Base-by-base conservation (phyloP, 495 filamentous ascomycete genomes). In the Geopyxis carbonaria region DNA sequence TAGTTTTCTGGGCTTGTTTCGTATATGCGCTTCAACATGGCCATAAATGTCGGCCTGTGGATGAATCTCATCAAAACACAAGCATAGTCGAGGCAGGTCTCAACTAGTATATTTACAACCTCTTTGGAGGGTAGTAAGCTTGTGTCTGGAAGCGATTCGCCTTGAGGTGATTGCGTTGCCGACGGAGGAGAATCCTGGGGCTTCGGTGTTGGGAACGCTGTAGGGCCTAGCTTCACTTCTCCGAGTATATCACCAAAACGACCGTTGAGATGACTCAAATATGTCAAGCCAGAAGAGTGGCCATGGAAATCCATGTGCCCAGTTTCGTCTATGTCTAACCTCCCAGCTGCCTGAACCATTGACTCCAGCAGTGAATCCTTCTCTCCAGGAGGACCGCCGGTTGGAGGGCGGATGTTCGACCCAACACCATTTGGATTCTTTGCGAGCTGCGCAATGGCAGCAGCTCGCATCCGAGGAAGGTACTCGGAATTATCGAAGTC, bases 271-370 rank as follows among this genome's bases (percentile, higher is more conserved):
- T 80, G 72, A 45, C 71, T 66, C 35, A 93, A 67, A 59, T 93
- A 95, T 43, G 82, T 78, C 32, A 87, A 66, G 0, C 89, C 85
- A 3, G 89, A 97, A 0, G 87, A 93, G 43, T 81, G 81, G 28
- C 89, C 89, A 53, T 89, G 80, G 49, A 92, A 97, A 54, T 94
- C 89, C 75, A 81, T 92, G 47, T 92, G 69, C 14, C 87, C 87
- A 46, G 75, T 70, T 46, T 97, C 89, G 56, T 92, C 86, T 13
- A 93, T 65, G 51, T 94, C 91, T 9, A 97, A 64, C 53, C 76
- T 80, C 24, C 86, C 89, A 4, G 81, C 81, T 33, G 81, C 76
- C 51, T 80, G 76, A 40, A 97, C 83, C 91, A 97, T 97, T 4
- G 87, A 92, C 56, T 91, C 78, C 21, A 97, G 64, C 32, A 91